These are phyloP conservation scores for Nannizzia gypsea DNA, from an alignment of 2,329 filamentous ascomycete genomes.

Conservation along the genomic window DNA sequence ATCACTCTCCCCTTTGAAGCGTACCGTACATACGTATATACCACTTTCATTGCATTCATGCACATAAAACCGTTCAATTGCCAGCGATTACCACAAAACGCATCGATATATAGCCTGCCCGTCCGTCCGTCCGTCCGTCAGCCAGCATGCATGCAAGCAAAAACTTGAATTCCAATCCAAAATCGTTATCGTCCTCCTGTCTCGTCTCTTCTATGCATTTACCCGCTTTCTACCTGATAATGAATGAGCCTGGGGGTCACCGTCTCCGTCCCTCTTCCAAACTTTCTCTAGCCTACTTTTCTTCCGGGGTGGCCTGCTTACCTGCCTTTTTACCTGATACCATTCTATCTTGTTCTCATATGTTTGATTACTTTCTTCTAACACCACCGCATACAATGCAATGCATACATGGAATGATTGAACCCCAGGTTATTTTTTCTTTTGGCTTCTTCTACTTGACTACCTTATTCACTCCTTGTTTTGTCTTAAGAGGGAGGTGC, in stretches of 20 bases:
- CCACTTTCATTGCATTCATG: slow-evolving; percentile 2
- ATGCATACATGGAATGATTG: not conserved
- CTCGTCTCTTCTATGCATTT: not conserved
- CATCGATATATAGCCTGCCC: not conserved
- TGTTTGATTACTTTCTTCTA: not conserved
- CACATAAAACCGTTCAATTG: not conserved
- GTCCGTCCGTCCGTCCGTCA: not conserved
- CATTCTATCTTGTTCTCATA: not conserved
- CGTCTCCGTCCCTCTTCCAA: no score
- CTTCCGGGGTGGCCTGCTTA: no score
- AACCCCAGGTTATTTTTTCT: not conserved
- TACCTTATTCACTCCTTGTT: no score
- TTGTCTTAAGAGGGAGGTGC: no score
- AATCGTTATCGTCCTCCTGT: not conserved
- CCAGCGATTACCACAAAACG: not conserved
- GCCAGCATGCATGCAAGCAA: not conserved
- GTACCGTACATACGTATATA: not conserved
- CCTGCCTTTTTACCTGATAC: not conserved
- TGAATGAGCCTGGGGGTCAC: no score
- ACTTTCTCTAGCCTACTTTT: no score
- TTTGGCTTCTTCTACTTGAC: not conserved
- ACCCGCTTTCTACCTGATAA: no score
- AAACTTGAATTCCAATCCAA: not conserved
- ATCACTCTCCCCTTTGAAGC: slow-evolving; percentile 16
- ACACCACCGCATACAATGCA: not conserved